Percentiles rank a stretch among this genome's conserved stretches.
Evolutionary conservation across 73 alveolate species (phyloP).

Genomic region (Symbiodinium pilosum): DNA sequence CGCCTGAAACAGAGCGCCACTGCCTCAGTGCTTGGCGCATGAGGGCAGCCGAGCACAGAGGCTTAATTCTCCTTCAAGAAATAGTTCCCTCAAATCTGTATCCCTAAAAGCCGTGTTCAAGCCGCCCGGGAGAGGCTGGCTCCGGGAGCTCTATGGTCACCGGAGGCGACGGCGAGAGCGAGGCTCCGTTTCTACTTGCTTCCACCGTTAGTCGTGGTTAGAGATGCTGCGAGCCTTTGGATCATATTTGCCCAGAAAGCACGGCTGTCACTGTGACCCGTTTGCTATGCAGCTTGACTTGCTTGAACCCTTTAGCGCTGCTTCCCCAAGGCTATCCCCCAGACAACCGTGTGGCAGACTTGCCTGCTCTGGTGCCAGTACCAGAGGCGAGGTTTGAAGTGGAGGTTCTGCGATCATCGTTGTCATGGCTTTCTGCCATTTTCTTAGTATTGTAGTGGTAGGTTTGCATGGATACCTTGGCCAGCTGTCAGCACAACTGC

Average conservation of each 20-base stretch:
- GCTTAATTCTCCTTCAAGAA: too few relatives aligned
- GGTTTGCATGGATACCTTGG: too few relatives aligned
- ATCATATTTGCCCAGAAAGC: too few relatives aligned
- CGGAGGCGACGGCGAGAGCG: slow-evolving; percentile 84
- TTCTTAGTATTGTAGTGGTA: too few relatives aligned
- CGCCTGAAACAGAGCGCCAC: slow-evolving; percentile 40
- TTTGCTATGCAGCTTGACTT: neutral
- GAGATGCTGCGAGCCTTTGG: too few relatives aligned
- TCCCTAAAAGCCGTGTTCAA: too few relatives aligned
- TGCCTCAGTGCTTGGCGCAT: neutral
- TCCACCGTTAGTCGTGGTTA: too few relatives aligned
- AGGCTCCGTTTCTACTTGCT: too few relatives aligned
- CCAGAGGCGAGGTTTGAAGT: slow-evolving; percentile 21
- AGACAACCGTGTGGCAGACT: slow-evolving; percentile 32
- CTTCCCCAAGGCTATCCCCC: slow-evolving; percentile 62
- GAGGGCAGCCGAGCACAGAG: too few relatives aligned
- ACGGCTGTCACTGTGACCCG: neutral
- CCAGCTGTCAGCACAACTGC: too few relatives aligned
- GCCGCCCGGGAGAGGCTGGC: slow-evolving; percentile 41
- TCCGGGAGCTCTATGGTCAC: slow-evolving; percentile 80
- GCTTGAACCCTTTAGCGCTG: neutral
- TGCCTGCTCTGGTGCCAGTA: slow-evolving; percentile 17
- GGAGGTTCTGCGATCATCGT: neutral
- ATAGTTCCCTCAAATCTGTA: too few relatives aligned
- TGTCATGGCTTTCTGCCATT: too few relatives aligned